Percentiles rank a stretch among this genome's conserved stretches.
Evolutionary conservation across 106 monocot species (phyloP).

Genomic region (Phalaenopsis aphrodite): DNA sequence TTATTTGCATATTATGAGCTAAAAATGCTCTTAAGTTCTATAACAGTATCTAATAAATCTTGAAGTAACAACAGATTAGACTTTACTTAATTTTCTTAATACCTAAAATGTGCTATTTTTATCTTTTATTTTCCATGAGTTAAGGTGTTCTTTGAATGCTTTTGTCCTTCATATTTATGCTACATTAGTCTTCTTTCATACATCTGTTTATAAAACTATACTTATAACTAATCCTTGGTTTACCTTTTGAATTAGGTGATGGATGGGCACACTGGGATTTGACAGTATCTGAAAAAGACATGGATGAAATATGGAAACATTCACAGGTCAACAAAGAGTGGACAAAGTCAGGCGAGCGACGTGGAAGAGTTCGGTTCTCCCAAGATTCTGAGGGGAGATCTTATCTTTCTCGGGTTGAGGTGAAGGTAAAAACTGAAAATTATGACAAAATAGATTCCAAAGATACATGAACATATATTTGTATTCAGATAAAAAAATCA

Average conservation of each 20-base stretch:
- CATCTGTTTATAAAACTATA: neutral
- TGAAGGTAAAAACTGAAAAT: conserved; percentile 51
- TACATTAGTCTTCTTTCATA: neutral
- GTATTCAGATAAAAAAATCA: conserved; percentile 26
- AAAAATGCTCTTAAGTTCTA: neutral
- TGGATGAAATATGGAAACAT: conserved; percentile 84
- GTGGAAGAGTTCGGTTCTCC: conserved; percentile 83
- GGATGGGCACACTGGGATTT: conserved; percentile 75
- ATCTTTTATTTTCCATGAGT: neutral
- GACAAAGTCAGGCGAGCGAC: conserved; percentile 74
- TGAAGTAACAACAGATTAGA: neutral
- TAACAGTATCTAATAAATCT: neutral
- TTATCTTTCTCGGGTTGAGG: conserved; percentile 89
- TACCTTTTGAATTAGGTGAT: conserved; percentile 29
- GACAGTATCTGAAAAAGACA: conserved; percentile 67
- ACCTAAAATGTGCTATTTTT: neutral
- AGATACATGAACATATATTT: neutral
- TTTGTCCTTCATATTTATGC: neutral
- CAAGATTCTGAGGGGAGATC: conserved; percentile 65
- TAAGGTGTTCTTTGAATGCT: neutral
- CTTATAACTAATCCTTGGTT: neutral
- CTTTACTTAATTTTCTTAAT: neutral
- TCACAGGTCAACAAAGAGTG: conserved; percentile 74
- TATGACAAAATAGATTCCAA: neutral
- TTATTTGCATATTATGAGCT: neutral